Evolutionary conservation across 257 asterid genomes (phyloP).

Genomic region (Solanum sitiens): DNA sequence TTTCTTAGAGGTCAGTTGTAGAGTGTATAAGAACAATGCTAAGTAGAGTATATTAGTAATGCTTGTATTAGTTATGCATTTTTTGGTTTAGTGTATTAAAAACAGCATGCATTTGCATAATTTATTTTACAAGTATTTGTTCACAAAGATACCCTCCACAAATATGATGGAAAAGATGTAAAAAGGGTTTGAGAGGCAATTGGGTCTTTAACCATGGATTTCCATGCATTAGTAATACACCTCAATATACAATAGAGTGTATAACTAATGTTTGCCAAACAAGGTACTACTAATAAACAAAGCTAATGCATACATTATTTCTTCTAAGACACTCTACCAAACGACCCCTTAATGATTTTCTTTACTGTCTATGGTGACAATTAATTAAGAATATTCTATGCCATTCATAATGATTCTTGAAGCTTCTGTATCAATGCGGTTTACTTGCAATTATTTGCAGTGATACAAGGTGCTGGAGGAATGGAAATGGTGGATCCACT

Average conservation of each 20-base stretch:
- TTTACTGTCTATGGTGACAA: background rate
- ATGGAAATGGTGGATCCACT: slow-evolving; percentile 95
- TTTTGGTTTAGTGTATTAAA: background rate
- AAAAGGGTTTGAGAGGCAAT: background rate
- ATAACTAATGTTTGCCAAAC: background rate
- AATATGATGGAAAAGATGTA: background rate
- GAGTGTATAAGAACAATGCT: background rate
- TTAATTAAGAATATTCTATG: background rate
- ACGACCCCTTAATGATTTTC: background rate
- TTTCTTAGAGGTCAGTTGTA: background rate
- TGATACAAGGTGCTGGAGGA: slow-evolving; percentile 94
- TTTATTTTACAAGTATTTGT: no score
- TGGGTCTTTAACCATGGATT: background rate
- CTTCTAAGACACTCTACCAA: background rate
- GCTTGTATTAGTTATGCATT: background rate
- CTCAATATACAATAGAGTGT: background rate
- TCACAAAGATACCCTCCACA: background rate
- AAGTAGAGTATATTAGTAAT: background rate
- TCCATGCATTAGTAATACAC: background rate
- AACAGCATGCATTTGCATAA: background rate
- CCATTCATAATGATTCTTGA: background rate
- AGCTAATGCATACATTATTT: background rate
- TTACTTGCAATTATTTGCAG: slow-evolving; percentile 28
- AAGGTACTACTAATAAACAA: background rate
- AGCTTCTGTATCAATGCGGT: background rate